Evolutionary conservation across 192 early-diverging fungal species (phyloP).

Genomic region (Oehlia diaphana): DNA sequence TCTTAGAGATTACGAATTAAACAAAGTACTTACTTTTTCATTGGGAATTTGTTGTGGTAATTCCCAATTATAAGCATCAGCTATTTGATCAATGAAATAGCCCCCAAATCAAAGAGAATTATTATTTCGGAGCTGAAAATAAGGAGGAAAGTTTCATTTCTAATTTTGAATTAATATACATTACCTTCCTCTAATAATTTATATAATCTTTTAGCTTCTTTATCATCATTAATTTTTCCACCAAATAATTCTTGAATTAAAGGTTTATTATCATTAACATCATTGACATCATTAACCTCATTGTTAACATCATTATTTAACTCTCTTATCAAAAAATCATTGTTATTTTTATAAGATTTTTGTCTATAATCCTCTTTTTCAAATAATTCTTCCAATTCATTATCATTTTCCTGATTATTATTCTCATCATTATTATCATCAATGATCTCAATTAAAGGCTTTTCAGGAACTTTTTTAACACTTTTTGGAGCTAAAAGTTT

Average conservation of each 20-base stretch:
- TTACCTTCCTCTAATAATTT: neutral
- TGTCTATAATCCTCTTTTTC: neutral
- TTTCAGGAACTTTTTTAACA: conserved; percentile 37
- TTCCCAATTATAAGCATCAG: conserved; percentile 85
- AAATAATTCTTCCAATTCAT: neutral
- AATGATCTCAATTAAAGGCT: conserved; percentile 67
- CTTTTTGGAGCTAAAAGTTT: conserved; percentile 69
- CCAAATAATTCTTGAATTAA: neutral
- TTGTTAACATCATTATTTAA: neutral
- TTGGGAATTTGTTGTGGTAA: conserved; percentile 67
- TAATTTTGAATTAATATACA: neutral
- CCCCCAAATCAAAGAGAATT: neutral
- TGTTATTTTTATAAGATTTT: neutral
- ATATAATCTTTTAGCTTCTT: neutral
- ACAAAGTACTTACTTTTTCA: conserved; percentile 35
- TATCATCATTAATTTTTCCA: neutral
- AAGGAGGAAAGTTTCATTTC: neutral
- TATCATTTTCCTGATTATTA: conserved; percentile 33
- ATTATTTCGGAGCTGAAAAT: neutral
- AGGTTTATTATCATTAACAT: neutral
- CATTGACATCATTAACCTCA: too few relatives aligned
- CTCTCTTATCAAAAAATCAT: neutral
- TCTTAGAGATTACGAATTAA: neutral
- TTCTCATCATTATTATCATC: conserved; percentile 37
- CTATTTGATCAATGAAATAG: conserved; percentile 18